phyloP scores from a whole-genome alignment of 2,329 filamentous ascomycete genomes.

The Diaporthe vexans region DNA sequence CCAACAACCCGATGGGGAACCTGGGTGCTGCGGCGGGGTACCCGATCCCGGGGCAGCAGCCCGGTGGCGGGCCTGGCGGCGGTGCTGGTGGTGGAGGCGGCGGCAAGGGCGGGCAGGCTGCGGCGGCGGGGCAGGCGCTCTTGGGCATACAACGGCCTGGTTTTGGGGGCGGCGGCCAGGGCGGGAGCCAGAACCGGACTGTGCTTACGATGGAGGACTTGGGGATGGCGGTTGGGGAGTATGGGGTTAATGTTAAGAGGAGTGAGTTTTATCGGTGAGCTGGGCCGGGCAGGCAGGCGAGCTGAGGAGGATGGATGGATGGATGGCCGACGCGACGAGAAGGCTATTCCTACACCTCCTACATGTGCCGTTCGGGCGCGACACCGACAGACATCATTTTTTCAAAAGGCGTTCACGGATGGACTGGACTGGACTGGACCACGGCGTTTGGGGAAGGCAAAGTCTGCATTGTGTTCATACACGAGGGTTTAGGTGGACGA shows the following conservation, averaged over 20 bases:
- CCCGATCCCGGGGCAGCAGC: conserved; percentile 73
- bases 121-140: conserved; percentile 52
- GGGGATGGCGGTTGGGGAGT: conserved; percentile 97
- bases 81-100: conserved; percentile 47
- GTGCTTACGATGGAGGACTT: conserved; percentile 99
- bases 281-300: neutral
- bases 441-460: conserved; percentile 18
- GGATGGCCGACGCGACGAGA: no score
- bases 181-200: conserved; percentile 89
- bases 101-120: conserved; percentile 57
- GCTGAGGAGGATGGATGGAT: no score
- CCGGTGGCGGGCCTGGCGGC: conserved; percentile 45
- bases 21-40: conserved; percentile 82
- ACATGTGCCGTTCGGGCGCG: no score
- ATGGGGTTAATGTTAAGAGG: conserved; percentile 96
- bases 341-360: no score
- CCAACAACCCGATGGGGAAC: conserved; percentile 92
- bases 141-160: conserved; percentile 83
- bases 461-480: neutral
- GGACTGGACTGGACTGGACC: neutral
- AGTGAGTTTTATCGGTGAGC: conserved; percentile 92
- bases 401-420: conserved; percentile 13
- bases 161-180: conserved; percentile 89
- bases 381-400: neutral
- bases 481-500: neutral